Evolutionary conservation across 169 alveolate genomes (phyloP), one percentile per base, ranked within the genome.

Genomic region (Eimeria falciformis): DNA sequence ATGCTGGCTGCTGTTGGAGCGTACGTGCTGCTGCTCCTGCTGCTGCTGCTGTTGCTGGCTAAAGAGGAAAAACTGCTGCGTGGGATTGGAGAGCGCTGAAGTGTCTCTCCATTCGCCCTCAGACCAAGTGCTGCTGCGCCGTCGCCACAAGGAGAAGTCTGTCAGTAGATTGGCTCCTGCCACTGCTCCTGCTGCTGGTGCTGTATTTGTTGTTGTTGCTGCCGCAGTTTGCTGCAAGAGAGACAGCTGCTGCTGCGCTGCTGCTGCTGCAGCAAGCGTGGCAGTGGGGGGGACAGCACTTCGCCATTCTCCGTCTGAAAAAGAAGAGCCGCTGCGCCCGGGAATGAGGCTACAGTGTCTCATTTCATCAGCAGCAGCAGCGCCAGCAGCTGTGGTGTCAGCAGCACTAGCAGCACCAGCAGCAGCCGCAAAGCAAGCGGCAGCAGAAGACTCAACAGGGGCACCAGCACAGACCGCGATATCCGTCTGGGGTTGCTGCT

Each of bases 71-170:
- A 43, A 71, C 58, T 37, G 62, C 62, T 43, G 83, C 83, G 33
- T 71, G 58, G 43, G 58, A 43, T 33, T 53, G 58, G 37, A 53
- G 11, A n/a, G 56, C 23, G 14, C 5, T 1, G 83, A 11, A 0
- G 83, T 71, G 29, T 33, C 83, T 21, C 27, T 71, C 58, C 58
- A 33, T 56, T 71, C 83, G n/a, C 83, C 83, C 43, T 71, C 83
- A 3, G 58, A 71, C 58, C 83, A 33, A 12, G 73, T 29, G 46
- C 6, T n/a, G 37, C 29, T 62, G 17, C n/a, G 37, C 6, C 6
- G 14, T 27, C 43, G 83, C 58, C 27, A 29, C 9, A 43, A 11
- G 25, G 83, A 71, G 27, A 71, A 33, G 56, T 56, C 11, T 11
- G 47, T 71, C 23, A 17, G 58, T 37, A 56, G 58, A 18, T 14